Conservation (phyloP, 1,139 yeast species). For the Candida sp. region DNA sequence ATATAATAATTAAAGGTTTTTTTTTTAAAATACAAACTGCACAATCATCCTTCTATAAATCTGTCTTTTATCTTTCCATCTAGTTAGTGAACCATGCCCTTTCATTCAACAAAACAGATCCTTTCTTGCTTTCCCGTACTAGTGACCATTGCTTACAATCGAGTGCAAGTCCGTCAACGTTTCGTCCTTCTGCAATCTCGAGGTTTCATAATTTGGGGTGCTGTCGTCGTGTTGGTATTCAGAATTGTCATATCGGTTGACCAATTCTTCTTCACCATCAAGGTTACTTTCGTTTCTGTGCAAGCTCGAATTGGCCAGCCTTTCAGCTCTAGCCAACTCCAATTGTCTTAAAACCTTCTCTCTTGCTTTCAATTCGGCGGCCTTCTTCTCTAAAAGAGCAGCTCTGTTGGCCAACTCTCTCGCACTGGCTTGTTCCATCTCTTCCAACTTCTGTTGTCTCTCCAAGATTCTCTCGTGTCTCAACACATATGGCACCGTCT, state of each 20-base stretch:
- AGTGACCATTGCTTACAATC: constrained; percentile 22
- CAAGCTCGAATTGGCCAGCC: constrained; percentile 5
- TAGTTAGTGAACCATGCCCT: no score
- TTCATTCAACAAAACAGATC: background rate
- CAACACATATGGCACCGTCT: constrained; percentile 80
- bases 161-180: constrained; percentile 60
- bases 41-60: background rate
- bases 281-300: constrained; percentile 5
- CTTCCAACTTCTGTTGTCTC: constrained; percentile 78
- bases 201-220: constrained; percentile 6
- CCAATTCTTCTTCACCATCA: constrained; percentile 3
- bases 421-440: constrained; percentile 78
- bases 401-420: constrained; percentile 73
- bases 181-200: constrained; percentile 43
- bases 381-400: constrained; percentile 76
- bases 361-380: constrained; percentile 71
- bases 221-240: constrained; percentile 5
- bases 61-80: background rate
- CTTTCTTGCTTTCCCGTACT: background rate
- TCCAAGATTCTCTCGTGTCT: constrained; percentile 77
- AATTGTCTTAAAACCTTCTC: constrained; percentile 55
- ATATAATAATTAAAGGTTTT: background rate
- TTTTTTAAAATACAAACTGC: background rate
- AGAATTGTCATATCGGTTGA: background rate
- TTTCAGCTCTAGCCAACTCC: constrained; percentile 21